A percentile compares a stretch with the other conserved stretches of the same genome.
Conservation (phyloP, 805 yeast species). For the Wickerhamiella siamensis region DNA sequence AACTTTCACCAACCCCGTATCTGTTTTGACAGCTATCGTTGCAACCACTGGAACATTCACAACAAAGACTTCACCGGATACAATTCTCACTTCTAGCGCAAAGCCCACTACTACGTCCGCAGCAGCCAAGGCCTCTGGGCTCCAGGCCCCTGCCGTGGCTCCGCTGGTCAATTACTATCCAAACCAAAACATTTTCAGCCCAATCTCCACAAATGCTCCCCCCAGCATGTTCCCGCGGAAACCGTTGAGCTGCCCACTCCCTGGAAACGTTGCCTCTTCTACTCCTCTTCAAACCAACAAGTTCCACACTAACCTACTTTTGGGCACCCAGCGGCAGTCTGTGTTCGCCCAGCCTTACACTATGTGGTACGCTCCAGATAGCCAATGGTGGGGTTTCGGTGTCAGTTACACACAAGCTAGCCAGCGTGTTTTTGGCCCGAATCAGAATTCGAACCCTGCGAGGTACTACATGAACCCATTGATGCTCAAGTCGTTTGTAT, state of each 20-base stretch:
- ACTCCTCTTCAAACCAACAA: constrained; percentile 57
- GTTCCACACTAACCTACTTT: constrained; percentile 52
- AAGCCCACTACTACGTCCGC: constrained; percentile 4
- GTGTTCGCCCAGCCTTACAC: constrained; percentile 57
- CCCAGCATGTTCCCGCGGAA: constrained; percentile 34
- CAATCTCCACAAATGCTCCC: constrained; percentile 34
- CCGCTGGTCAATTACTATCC: constrained; percentile 17
- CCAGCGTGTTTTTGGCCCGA: constrained; percentile 33
- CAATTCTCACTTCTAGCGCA: constrained; percentile 1
- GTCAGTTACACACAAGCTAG: constrained; percentile 39
- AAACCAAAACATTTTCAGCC: constrained; percentile 33
- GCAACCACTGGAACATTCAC: neutral
- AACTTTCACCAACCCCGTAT: constrained; percentile 18
- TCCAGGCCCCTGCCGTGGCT: constrained; percentile 11
- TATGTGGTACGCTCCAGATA: constrained; percentile 37
- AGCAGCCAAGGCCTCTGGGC: constrained; percentile 6
- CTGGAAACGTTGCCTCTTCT: constrained; percentile 33
- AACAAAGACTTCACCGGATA: constrained; percentile 4
- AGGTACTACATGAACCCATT: constrained; percentile 41
- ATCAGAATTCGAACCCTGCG: constrained; percentile 28
- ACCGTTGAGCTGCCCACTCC: constrained; percentile 32
- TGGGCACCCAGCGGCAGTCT: constrained; percentile 39
- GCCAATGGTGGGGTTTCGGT: constrained; percentile 41
- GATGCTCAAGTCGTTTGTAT: constrained; percentile 36
- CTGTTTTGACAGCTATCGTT: constrained; percentile 4